phyloP scores from a whole-genome alignment of 306 rosid genomes.

The Glycine tomentella region DNA sequence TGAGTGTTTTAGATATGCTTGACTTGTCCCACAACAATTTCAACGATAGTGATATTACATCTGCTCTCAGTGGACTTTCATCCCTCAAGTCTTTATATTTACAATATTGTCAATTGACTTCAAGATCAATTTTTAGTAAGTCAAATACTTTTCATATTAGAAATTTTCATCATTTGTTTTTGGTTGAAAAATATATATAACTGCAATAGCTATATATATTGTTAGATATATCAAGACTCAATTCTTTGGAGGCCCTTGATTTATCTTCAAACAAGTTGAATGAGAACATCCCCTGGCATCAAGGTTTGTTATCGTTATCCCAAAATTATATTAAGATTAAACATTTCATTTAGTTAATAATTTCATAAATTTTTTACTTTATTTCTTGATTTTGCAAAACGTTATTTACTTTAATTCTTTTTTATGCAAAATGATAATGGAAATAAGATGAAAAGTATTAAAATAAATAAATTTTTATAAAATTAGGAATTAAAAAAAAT shows the following conservation, averaged over 20 bases:
- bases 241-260: neutral
- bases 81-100: conserved; percentile 31
- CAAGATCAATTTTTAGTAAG: neutral
- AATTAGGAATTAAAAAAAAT: too few relatives aligned
- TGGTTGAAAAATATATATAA: neutral
- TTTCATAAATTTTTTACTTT: too few relatives aligned
- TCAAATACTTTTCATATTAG: neutral
- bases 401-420: too few relatives aligned
- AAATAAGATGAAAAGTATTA: too few relatives aligned
- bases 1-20: too few relatives aligned
- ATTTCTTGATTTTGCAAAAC: too few relatives aligned
- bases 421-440: too few relatives aligned
- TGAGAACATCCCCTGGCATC: neutral
- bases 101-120: neutral
- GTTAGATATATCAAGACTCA: neutral
- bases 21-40: too few relatives aligned
- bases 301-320: neutral
- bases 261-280: neutral
- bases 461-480: too few relatives aligned
- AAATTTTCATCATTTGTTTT: neutral
- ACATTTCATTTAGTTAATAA: too few relatives aligned
- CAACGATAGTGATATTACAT: too few relatives aligned
- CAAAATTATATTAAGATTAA: too few relatives aligned
- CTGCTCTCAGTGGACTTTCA: conserved; percentile 2
- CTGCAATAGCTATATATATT: neutral